Percentiles rank a stretch among this genome's conserved stretches.
phyloP scores from a whole-genome alignment of 75 land plant genomes.

The Pinus albicaulis region DNA sequence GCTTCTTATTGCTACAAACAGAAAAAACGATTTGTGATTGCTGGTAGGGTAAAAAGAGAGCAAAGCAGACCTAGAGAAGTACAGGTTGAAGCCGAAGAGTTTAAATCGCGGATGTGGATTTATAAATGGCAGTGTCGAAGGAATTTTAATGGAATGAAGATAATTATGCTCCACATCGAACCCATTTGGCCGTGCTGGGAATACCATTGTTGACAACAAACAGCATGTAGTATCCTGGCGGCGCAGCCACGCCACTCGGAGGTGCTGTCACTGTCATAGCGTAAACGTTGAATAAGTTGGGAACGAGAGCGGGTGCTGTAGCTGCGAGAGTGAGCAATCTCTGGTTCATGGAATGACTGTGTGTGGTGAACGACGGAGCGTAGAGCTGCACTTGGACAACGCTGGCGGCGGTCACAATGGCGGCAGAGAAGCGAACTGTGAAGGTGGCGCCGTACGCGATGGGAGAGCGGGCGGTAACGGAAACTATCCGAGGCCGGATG shows the following conservation, averaged over 20 bases:
- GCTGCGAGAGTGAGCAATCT: constrained; percentile 41
- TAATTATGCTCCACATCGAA: constrained; percentile 2
- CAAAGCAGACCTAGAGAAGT: no score
- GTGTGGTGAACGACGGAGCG: constrained; percentile 63
- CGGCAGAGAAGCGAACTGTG: constrained; percentile 12
- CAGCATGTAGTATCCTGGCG: constrained; percentile 59
- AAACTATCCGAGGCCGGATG: constrained; percentile 14
- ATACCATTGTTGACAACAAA: constrained; percentile 38
- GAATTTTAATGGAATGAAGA: no score
- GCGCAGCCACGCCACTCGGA: constrained; percentile 40
- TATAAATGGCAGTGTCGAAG: no score
- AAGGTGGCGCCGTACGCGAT: constrained; percentile 23
- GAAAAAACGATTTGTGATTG: no score
- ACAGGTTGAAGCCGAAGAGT: no score
- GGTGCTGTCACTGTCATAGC: constrained; percentile 31
- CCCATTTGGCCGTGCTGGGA: constrained; percentile 49
- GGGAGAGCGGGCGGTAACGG: constrained; percentile 1
- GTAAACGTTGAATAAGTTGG: neutral
- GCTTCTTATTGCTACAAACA: no score
- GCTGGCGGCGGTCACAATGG: neutral
- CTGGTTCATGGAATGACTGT: constrained; percentile 57
- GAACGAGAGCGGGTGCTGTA: neutral
- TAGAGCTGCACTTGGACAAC: constrained; percentile 21
- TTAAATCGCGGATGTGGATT: no score
- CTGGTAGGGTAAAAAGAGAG: no score